Base-by-base conservation (phyloP, 2,329 filamentous ascomycete species). In the Stromatinia cepivora region DNA sequence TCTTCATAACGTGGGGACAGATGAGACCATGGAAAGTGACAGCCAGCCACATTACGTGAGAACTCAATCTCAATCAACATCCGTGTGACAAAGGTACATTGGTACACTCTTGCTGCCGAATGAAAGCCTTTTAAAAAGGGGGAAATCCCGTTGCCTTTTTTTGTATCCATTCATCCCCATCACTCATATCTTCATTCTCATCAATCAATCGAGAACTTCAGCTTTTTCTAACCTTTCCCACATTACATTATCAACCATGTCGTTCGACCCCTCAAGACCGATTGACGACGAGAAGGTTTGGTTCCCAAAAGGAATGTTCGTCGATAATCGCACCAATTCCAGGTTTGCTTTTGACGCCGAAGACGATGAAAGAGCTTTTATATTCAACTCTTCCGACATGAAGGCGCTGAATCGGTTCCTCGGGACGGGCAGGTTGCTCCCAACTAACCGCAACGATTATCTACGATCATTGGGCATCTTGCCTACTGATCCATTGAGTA, bases 251-350 rank as follows among this genome's bases (percentile, higher is more conserved):
- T 15, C n/a, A 25, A 31, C 2, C 4, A 63, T 63, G 59, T 63
- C 59, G 8, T 63, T 63, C 22, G 59, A 63, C 8, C 59, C 46
- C 17, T 52, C 59, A 39, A 63, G 46, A 39, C 59, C 59, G 6
- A 63, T 63, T 28, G 59, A 52, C 34, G 46, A 52, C 9, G 59
- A 63, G 4, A 39, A 52, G 31, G 46, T 63, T 9, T 63, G 59
- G 59, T 63, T 63, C n/a, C 59, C 59, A 4, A 63, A 52, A 22
- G 59, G 59, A 11, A 63, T 63, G 59, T 63, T 63, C 9, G 31
- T 63, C n/a, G 31, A 63, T 11, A 63, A 63, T 17, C 59, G 46
- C n/a, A 25, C 22, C 3, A 52, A 63, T 17, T 63, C 59, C 22
- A 52, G 4, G 9, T 63, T 63, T 63, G 45, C 4, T 3, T 39